Base-by-base conservation (phyloP, 2,329 filamentous ascomycete species). In the Hyphodiscus sp. region DNA sequence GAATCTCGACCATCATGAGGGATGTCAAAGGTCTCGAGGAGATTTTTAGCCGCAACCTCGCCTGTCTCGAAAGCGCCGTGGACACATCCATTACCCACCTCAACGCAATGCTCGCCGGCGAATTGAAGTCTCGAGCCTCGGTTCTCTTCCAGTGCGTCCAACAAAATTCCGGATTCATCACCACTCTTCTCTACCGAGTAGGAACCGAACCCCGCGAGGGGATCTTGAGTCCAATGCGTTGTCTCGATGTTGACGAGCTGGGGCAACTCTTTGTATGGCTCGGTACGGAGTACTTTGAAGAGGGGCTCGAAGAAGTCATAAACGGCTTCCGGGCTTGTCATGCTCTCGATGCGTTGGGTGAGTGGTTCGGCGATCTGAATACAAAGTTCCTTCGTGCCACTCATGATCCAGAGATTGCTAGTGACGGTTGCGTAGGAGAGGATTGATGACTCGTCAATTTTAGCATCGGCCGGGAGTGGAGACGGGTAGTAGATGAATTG, bases 151-250 rank as follows among this genome's bases (percentile, higher is more conserved):
- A 74, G 57, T 9, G 71, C 70, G 19, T 67, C 59, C 18, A 70
- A 65, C 30, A 71, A 59, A 8, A 70, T 41, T 15, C 66, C 65
- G 2, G 70, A 66, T n/a, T 74, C 69, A 52, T 74, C 71, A 6
- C 70, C 71, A n/a, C 69, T 69, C 55, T 74, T 74, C 56, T 74
- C 72, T 19, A 71, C 71, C n/a, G 69, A 70, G 57, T 74, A 74
- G 38, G 65, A 66, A 26, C 72, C 72, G 49, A 67, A 73, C n/a
- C 72, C 72, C 20, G 72, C 71, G 49, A 73, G 63, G 4, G 70
- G 68, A 59, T 74, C 72, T 55, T 70, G 69, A 2, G 71, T 73
- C 72, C 72, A 74, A 58, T 73, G 69, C 33, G 72, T 74, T 20
- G 70, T 71, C 62, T 74, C 71, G 54, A 74, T 64, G 60, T 67